Evolutionary conservation across 73 alveolate genomes (phyloP).

Genomic region (Tetrahymena thermophila): DNA sequence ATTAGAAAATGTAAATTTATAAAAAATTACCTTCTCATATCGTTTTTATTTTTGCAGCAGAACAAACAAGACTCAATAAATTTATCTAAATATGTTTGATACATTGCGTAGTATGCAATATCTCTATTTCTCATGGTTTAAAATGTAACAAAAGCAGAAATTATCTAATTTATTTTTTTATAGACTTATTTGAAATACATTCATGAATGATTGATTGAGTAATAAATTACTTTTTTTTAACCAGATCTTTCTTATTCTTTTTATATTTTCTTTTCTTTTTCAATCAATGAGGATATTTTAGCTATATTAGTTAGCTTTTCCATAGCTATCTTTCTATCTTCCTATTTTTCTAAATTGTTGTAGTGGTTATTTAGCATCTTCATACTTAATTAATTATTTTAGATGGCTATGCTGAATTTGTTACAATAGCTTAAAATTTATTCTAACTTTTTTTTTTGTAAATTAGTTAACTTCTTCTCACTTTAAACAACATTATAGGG

Average conservation of each 20-base stretch:
- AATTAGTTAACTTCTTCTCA: background rate
- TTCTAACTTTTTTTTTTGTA: background rate
- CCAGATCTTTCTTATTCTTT: background rate
- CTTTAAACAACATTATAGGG: background rate
- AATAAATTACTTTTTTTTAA: background rate
- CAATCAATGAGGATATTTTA: background rate
- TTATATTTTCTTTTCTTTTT: background rate
- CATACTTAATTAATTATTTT: background rate
- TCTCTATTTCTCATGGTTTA: background rate
- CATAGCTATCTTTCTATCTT: background rate
- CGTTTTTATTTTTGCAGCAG: background rate
- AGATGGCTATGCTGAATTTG: background rate
- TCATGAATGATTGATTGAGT: background rate
- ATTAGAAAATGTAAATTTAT: background rate
- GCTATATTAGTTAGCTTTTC: background rate
- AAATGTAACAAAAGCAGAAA: background rate
- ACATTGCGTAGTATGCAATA: background rate
- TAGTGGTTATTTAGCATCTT: background rate
- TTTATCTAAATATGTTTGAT: background rate
- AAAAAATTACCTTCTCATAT: background rate
- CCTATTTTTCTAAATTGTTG: background rate
- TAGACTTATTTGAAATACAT: no score
- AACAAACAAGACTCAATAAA: background rate
- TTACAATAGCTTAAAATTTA: background rate
- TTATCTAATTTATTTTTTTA: background rate